Conservation (phyloP, 75 land plant genomes). For the Adiantum capillusveneris region DNA sequence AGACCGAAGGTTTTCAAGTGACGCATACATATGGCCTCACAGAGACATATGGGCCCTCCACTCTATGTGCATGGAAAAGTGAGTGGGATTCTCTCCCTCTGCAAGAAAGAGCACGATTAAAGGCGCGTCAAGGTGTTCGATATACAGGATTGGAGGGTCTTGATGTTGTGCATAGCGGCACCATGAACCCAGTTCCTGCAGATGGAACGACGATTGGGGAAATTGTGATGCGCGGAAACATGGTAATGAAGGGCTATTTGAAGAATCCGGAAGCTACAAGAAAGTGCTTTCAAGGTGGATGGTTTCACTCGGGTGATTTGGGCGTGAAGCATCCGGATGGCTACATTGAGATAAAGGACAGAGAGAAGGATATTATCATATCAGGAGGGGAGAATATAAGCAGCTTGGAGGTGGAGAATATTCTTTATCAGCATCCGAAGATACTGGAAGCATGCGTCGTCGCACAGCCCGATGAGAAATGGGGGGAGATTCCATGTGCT, state of each 20-base stretch:
- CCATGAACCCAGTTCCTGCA: slow-evolving; percentile 59
- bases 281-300: slow-evolving; percentile 67
- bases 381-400: slow-evolving; percentile 97
- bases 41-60: slow-evolving; percentile 88
- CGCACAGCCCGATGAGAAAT: slow-evolving; percentile 67
- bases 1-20: slow-evolving; percentile 62
- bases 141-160: slow-evolving; percentile 50
- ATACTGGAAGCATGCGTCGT: slow-evolving; percentile 76
- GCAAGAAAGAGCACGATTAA: slow-evolving; percentile 49
- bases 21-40: slow-evolving; percentile 92
- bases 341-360: slow-evolving; percentile 80
- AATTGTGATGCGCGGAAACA: slow-evolving; percentile 77
- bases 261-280: slow-evolving; percentile 81
- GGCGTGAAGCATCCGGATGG: slow-evolving; percentile 88
- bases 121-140: slow-evolving; percentile 84
- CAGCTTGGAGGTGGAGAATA: slow-evolving; percentile 71
- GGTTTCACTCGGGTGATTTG: slow-evolving; percentile 88
- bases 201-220: slow-evolving; percentile 79
- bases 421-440: slow-evolving; percentile 51
- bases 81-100: slow-evolving; percentile 72
- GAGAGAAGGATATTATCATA: slow-evolving; percentile 86
- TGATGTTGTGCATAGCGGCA: slow-evolving; percentile 54
- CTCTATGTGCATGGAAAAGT: slow-evolving; percentile 80
- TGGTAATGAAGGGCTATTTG: slow-evolving; percentile 91
- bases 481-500: slow-evolving; percentile 97